Evolutionary conservation across 164 flowering plant genomes (phyloP).

Genomic region (Aristolochia contorta): DNA sequence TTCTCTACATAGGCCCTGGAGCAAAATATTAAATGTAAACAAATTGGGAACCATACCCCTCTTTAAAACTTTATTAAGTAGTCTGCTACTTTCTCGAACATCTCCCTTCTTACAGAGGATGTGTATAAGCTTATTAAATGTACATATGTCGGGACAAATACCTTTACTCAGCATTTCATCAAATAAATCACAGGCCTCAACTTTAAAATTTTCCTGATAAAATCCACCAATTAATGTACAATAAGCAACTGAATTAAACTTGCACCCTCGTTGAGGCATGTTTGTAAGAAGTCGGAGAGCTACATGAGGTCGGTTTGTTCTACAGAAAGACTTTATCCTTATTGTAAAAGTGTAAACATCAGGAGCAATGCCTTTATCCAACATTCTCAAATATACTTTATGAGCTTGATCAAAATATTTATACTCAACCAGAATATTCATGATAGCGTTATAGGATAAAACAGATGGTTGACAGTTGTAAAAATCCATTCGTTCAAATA

Average conservation of each 20-base stretch:
- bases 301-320: slow-evolving; percentile 58
- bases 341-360: slow-evolving; percentile 76
- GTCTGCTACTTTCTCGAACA: slow-evolving; percentile 52
- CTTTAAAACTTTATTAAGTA: slow-evolving; percentile 63
- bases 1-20: slow-evolving; percentile 62
- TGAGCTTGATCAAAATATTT: slow-evolving; percentile 70
- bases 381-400: slow-evolving; percentile 72
- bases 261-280: slow-evolving; percentile 59
- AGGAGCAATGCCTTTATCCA: slow-evolving; percentile 52
- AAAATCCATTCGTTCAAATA: slow-evolving; percentile 90
- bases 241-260: slow-evolving; percentile 63
- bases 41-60: slow-evolving; percentile 63
- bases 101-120: slow-evolving; percentile 54
- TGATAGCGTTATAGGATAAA: slow-evolving; percentile 58
- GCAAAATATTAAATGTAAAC: slow-evolving; percentile 64
- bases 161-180: slow-evolving; percentile 53
- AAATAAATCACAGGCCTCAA: slow-evolving; percentile 58
- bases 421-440: slow-evolving; percentile 76
- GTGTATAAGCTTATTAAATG: slow-evolving; percentile 75
- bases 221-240: slow-evolving; percentile 78
- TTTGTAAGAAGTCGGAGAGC: slow-evolving; percentile 77
- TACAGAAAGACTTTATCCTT: slow-evolving; percentile 86
- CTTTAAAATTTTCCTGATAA: slow-evolving; percentile 37
- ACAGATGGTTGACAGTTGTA: slow-evolving; percentile 61
- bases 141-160: slow-evolving; percentile 45